phyloP scores from a whole-genome alignment of 192 early-diverging fungal genomes.

The Backusella luteola region DNA sequence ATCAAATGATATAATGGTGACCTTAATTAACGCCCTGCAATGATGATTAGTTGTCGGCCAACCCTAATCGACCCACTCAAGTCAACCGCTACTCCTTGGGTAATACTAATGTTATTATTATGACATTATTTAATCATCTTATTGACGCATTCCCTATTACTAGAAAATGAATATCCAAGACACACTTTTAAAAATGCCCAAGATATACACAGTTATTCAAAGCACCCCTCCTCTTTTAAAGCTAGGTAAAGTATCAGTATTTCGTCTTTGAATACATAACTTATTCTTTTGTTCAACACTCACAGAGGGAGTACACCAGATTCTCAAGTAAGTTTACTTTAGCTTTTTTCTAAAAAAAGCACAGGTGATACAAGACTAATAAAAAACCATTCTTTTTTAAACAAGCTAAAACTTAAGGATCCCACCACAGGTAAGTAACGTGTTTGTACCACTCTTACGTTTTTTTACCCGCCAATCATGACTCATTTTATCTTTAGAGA shows the following conservation, averaged over 20 bases:
- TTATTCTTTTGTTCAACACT: background rate
- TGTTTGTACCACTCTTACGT: conserved; percentile 1
- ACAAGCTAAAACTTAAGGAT: background rate
- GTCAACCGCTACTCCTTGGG: background rate
- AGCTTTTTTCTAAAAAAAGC: background rate
- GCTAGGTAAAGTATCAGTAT: background rate
- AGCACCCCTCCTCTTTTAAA: background rate
- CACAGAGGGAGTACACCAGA: background rate
- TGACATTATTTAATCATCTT: background rate
- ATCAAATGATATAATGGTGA: conserved; percentile 5
- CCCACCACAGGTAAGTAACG: conserved; percentile 4
- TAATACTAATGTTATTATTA: background rate
- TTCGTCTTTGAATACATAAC: background rate
- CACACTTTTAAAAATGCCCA: background rate
- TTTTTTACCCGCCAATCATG: background rate
- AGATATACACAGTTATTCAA: background rate
- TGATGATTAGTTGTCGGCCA: conserved; percentile 7
- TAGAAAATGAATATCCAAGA: background rate
- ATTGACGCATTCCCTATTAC: background rate
- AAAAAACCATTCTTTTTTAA: background rate
- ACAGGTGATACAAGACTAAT: background rate
- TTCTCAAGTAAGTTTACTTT: background rate
- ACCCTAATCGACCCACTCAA: conserved; percentile 12
- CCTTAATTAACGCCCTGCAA: background rate
- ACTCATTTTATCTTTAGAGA: background rate